Base-by-base conservation (phyloP, 2,329 filamentous ascomycete species). In the Diaporthe batatas region DNA sequence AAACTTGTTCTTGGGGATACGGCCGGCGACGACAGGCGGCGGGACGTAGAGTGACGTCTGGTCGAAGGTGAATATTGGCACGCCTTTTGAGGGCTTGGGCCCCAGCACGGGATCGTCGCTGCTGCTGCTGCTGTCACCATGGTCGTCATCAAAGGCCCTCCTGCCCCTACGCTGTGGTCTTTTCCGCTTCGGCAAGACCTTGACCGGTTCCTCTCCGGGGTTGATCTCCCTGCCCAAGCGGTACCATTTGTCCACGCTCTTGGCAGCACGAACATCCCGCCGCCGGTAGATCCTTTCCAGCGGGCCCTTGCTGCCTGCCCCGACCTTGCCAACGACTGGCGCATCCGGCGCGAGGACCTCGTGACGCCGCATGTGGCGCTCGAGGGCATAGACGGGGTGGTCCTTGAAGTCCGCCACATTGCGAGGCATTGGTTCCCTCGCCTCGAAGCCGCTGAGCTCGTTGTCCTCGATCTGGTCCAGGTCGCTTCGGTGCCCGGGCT, bases 211-310 rank as follows among this genome's bases (percentile, higher is more conserved):
- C 80, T 98, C 94, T 18, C 92, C 91, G 0, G 90, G 83, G 76
- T 91, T 94, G 10, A 99, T 90, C 75, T 95, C 92, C 34, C 94
- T 88, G 0, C 96, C 96, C 73, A 96, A 83, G 2, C 95, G 91
- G 81, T 96, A 98, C 97, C 96, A 99, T 75, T 93, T 94, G 76
- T 97, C 94, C 3, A 91, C 91, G 75, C 91, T 97, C 75, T 91
- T 90, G 1, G 94, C 94, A 6, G 91, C 79, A 68, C 94, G 91
- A 0, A 99, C 94, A 79, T 98, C 94, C 62, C 87, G 88, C 4
- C 96, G 89, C 32, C 95, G 91, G 80, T 94, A 99, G 0, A 99
- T 92, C 68, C 90, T 89, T 80, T 98, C 95, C 74, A 96, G 83
- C 0, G 84, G 78, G 75, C 89, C 82, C 79, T 89, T 86, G 81